phyloP scores from a whole-genome alignment of 140 eudicot species.

The Cichorium intybus region DNA sequence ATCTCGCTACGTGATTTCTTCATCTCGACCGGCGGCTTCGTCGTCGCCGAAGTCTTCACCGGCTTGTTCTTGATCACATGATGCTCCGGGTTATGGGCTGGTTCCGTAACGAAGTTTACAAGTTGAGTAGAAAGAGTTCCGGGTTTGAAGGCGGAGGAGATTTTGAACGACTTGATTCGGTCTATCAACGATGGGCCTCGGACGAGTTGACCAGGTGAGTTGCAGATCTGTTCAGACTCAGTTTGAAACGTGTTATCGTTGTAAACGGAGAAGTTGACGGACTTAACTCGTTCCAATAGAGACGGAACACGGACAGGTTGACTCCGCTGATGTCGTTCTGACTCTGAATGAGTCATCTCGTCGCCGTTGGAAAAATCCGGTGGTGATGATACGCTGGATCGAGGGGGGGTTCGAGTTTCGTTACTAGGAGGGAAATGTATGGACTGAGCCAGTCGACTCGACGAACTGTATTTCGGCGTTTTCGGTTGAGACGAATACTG shows the following conservation, averaged over 20 bases:
- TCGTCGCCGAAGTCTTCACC: slow-evolving; percentile 20
- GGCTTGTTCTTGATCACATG: slow-evolving; percentile 40
- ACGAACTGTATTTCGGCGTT: slow-evolving; percentile 15
- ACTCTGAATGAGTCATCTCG: not conserved
- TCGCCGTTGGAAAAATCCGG: not conserved
- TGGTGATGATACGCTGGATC: not conserved
- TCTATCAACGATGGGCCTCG: slow-evolving; percentile 39
- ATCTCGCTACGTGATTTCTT: slow-evolving; percentile 49
- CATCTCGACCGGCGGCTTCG: slow-evolving; percentile 25
- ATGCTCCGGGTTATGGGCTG: not conserved
- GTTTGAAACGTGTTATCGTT: not conserved
- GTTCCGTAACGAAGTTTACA: slow-evolving; percentile 1
- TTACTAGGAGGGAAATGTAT: slow-evolving; percentile 10
- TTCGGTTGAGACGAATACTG: not conserved
- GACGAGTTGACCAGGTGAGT: slow-evolving; percentile 33
- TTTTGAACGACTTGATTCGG: slow-evolving; percentile 41
- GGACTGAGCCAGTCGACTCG: slow-evolving; percentile 37
- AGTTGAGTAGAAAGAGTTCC: not conserved
- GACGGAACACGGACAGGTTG: slow-evolving; percentile 19
- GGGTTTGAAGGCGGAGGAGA: slow-evolving; percentile 8
- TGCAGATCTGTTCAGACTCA: slow-evolving; percentile 9
- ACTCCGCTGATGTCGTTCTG: slow-evolving; percentile 12
- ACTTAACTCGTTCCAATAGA: slow-evolving; percentile 31
- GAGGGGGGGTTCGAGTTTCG: not conserved
- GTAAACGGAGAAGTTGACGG: slow-evolving; percentile 25